Conservation (phyloP, 1,284 basidiomycete species). For the Austroboletus novae-zelandiae region DNA sequence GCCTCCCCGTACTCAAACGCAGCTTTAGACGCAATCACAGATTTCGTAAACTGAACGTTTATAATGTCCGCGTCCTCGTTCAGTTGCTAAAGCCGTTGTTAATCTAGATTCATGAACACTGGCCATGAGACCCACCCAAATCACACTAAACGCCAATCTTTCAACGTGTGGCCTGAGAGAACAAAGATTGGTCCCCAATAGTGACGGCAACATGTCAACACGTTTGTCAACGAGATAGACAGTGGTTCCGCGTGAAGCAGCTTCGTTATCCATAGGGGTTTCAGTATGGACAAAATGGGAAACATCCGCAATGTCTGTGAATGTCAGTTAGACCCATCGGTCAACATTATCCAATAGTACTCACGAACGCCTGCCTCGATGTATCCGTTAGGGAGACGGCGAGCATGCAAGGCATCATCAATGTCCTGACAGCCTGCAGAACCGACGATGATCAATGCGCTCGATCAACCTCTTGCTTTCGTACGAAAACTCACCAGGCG, state of each 20-base stretch:
- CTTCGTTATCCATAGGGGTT: constrained; percentile 96
- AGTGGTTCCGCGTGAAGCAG: constrained; percentile 93
- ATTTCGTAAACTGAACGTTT: constrained; percentile 90
- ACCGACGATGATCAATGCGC: background rate
- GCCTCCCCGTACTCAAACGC: constrained; percentile 99
- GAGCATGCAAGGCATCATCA: constrained; percentile 97
- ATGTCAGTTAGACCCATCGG: background rate
- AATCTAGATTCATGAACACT: background rate
- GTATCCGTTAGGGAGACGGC: constrained; percentile 86
- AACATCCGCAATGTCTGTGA: constrained; percentile 93
- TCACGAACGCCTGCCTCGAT: constrained; percentile 97
- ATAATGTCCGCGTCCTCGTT: constrained; percentile 86
- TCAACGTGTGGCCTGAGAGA: constrained; percentile 93
- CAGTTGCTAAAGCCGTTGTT: constrained; percentile 61
- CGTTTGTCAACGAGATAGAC: constrained; percentile 99
- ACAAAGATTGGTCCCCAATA: constrained; percentile 96
- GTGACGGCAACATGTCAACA: constrained; percentile 95
- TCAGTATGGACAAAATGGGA: constrained; percentile 94
- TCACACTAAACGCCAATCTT: constrained; percentile 91
- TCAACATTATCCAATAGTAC: constrained; percentile 36
- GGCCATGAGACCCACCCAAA: constrained; percentile 74
- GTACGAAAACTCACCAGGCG: constrained; percentile 59
- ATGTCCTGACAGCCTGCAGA: constrained; percentile 91
- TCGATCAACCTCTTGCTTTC: background rate
- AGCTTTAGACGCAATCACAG: constrained; percentile 94